Evolutionary conservation across 176 grass and related monocot genomes (phyloP).

Genomic region (Aechmea fasciata): DNA sequence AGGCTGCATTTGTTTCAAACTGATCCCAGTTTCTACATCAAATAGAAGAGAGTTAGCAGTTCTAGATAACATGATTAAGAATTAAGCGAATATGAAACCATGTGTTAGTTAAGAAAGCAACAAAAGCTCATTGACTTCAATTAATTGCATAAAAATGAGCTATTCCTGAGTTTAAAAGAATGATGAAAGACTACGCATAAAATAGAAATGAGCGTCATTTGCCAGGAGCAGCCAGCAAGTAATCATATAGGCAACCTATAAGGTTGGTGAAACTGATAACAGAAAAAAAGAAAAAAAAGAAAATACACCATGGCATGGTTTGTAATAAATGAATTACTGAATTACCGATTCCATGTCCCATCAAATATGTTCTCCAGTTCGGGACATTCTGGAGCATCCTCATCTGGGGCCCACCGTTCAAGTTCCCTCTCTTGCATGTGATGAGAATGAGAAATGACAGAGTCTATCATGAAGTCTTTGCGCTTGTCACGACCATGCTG

Average conservation of each 20-base stretch:
- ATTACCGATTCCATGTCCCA: slow-evolving; percentile 69
- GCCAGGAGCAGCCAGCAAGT: background rate
- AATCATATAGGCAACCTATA: background rate
- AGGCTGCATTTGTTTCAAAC: slow-evolving; percentile 77
- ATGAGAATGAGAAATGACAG: slow-evolving; percentile 78
- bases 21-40: slow-evolving; percentile 88
- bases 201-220: background rate
- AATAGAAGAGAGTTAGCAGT: background rate
- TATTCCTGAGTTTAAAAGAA: background rate
- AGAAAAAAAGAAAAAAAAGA: background rate
- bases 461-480: slow-evolving; percentile 94
- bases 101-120: background rate
- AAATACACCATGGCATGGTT: background rate
- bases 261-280: background rate
- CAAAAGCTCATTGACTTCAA: background rate
- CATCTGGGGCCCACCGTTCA: slow-evolving; percentile 85
- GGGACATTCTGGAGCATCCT: slow-evolving; percentile 65
- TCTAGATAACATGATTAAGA: background rate
- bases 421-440: slow-evolving; percentile 80
- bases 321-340: background rate
- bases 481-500: slow-evolving; percentile 61
- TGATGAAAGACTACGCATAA: background rate
- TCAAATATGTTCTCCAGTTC: slow-evolving; percentile 66
- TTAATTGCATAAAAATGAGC: background rate
- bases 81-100: background rate